A percentile compares a stretch with the other conserved stretches of the same genome.
Conservation (phyloP, 2,329 filamentous ascomycete genomes). For the Clonostachys rhizophaga region DNA sequence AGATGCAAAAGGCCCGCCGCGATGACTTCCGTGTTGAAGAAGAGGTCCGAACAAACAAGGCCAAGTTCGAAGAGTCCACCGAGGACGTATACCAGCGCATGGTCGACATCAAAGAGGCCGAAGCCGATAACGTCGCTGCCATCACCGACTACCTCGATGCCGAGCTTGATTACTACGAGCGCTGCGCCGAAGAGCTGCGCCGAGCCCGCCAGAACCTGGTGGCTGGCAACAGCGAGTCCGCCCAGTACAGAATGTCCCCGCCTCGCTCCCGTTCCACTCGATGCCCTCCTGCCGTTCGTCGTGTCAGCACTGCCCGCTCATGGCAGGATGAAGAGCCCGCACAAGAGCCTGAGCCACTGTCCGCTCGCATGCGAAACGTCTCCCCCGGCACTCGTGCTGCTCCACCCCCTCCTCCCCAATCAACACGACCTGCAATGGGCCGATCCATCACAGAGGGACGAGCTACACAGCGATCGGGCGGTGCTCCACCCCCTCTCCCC, state of each 20-base stretch:
- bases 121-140: slow-evolving; percentile 77
- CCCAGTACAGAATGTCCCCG: not conserved
- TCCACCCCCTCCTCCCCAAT: slow-evolving; percentile 23
- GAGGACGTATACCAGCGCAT: slow-evolving; percentile 90
- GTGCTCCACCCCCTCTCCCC: slow-evolving; percentile 26
- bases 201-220: slow-evolving; percentile 38
- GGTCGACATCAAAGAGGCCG: slow-evolving; percentile 93
- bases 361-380: slow-evolving; percentile 5
- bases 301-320: slow-evolving; percentile 45
- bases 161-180: slow-evolving; percentile 87
- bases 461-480: slow-evolving; percentile 9
- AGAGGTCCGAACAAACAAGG: slow-evolving; percentile 83
- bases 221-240: slow-evolving; percentile 20
- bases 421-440: slow-evolving; percentile 25
- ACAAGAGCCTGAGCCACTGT: slow-evolving; percentile 23
- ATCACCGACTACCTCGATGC: slow-evolving; percentile 80
- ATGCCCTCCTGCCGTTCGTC: slow-evolving; percentile 24
- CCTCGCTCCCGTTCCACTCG: slow-evolving; percentile 9
- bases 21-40: slow-evolving; percentile 94
- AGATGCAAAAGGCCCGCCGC: slow-evolving; percentile 89
- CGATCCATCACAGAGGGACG: slow-evolving; percentile 30
- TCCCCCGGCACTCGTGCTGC: slow-evolving; percentile 5
- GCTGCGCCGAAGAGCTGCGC: slow-evolving; percentile 77
- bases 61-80: slow-evolving; percentile 92
- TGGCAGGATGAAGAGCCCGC: slow-evolving; percentile 30